Conservation (phyloP, 108 stramenopile genomes). For the Nitzschia sp. region DNA sequence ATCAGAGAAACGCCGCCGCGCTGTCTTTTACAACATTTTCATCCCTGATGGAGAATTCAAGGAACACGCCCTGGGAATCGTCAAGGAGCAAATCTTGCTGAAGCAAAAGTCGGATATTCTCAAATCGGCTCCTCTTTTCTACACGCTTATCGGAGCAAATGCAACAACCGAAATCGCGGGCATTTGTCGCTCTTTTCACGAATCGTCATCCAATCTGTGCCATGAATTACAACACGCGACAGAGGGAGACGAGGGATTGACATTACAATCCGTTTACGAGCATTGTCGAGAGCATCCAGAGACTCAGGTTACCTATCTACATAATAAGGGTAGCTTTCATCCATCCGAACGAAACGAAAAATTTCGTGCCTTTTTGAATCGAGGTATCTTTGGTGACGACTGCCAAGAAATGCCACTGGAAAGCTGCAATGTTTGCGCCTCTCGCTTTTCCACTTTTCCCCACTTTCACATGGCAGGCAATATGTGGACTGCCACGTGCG, state of each 20-base stretch:
- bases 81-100: slow-evolving; percentile 15
- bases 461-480: slow-evolving; percentile 50
- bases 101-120: neutral
- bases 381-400: slow-evolving; percentile 33
- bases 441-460: slow-evolving; percentile 41
- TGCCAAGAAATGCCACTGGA: slow-evolving; percentile 26
- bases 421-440: slow-evolving; percentile 42
- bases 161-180: neutral
- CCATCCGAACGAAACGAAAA: slow-evolving; percentile 10
- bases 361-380: slow-evolving; percentile 30
- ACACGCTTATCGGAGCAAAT: slow-evolving; percentile 12
- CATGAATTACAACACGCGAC: neutral
- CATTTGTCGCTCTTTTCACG: neutral
- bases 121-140: slow-evolving; percentile 9
- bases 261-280: slow-evolving; percentile 30
- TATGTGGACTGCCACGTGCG: slow-evolving; percentile 50
- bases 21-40: slow-evolving; percentile 28
- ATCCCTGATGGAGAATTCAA: slow-evolving; percentile 5
- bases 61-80: slow-evolving; percentile 6
- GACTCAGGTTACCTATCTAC: slow-evolving; percentile 36
- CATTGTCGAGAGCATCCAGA: slow-evolving; percentile 22
- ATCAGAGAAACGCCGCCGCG: neutral
- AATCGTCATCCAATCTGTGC: neutral
- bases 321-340: slow-evolving; percentile 47
- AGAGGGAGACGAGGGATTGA: slow-evolving; percentile 18